phyloP scores from a whole-genome alignment of 108 stramenopile species.

The Skeletonema menzelii region DNA sequence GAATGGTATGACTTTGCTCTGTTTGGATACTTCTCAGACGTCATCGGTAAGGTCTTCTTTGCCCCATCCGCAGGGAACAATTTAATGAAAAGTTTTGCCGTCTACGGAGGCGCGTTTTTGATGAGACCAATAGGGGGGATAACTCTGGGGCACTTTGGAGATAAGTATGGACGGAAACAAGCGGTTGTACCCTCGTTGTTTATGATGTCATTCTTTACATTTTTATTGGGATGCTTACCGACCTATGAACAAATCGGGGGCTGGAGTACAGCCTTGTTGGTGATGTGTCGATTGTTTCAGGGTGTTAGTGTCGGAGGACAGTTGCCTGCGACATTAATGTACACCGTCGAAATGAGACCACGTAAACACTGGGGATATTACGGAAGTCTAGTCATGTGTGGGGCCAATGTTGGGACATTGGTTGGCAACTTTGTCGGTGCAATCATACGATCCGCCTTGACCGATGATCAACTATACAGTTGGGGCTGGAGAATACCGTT shows the following conservation, averaged over 20 bases:
- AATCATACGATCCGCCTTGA: conserved; percentile 49
- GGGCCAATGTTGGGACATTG: no score
- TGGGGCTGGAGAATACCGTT: conserved; percentile 82
- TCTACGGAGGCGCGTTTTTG: conserved; percentile 76
- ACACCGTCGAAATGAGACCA: conserved; percentile 56
- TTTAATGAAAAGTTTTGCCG: conserved; percentile 42
- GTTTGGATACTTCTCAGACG: conserved; percentile 48
- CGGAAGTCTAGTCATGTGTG: conserved; percentile 14
- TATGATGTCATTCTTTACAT: conserved; percentile 71
- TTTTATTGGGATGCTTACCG: conserved; percentile 72
- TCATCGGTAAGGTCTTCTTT: conserved; percentile 45
- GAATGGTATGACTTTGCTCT: conserved; percentile 63
- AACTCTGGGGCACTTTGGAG: conserved; percentile 64
- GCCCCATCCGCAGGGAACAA: conserved; percentile 17
- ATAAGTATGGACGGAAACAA: conserved; percentile 64
- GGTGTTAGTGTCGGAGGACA: conserved; percentile 73
- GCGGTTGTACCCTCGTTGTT: conserved; percentile 67
- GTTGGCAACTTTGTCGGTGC: conserved; percentile 68
- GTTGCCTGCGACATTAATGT: conserved; percentile 58
- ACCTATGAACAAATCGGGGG: conserved; percentile 57
- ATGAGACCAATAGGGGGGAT: conserved; percentile 71
- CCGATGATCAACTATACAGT: conserved; percentile 52
- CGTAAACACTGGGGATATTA: conserved; percentile 24
- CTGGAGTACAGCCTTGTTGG: conserved; percentile 46
- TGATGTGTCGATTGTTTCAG: conserved; percentile 61